Evolutionary conservation across 1,284 basidiomycete species (phyloP), one percentile per base, ranked within the genome.

Genomic region (Singerocomus rubriflavus): DNA sequence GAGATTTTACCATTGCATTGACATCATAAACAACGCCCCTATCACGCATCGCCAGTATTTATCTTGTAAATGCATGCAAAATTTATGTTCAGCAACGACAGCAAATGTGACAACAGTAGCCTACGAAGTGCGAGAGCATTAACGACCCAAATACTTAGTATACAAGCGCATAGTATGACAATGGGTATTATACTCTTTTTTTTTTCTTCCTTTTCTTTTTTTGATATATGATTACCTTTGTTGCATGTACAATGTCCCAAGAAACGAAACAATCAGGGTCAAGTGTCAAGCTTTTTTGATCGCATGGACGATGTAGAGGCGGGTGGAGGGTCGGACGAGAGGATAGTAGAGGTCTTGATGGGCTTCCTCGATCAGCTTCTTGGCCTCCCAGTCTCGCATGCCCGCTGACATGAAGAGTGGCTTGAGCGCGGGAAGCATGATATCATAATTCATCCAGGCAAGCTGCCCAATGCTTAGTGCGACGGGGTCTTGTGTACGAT

Each of bases 401-500:
- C 77, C 79, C 44, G 73, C 67, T 37, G 72, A 73, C 45, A 82
- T 66, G 61, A 85, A 77, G 40, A 84, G 70, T 4, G 82, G 81
- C 50, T 75, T 77, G 53, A 85, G 64, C 5, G 80, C 80, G 36
- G 80, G 80, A 36, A 85, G 68, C 52, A 85, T 71, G n/a, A 77
- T 71, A 57, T 85, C 84, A 57, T 79, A 80, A 52, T 80, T 77
- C 80, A 84, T 79, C 84, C 84, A 85, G 36, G 82, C 81, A 21
- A 85, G 66, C 57, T 85, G 81, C 7, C 82, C 83, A 41, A 84
- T 76, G 31, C 81, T 82, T 25, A 85, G 72, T 17, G 75, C 64
- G 31, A 67, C 64, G 4, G 63, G 63, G 56, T 71, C 69, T 71
- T 34, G 40, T 50, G 45, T 21, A 50, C 34, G 50, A 36, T 38